A percentile compares a stretch with the other conserved stretches of the same genome.
phyloP scores from a whole-genome alignment of 2,329 filamentous ascomycete species.

The Diaporthe sp. region DNA sequence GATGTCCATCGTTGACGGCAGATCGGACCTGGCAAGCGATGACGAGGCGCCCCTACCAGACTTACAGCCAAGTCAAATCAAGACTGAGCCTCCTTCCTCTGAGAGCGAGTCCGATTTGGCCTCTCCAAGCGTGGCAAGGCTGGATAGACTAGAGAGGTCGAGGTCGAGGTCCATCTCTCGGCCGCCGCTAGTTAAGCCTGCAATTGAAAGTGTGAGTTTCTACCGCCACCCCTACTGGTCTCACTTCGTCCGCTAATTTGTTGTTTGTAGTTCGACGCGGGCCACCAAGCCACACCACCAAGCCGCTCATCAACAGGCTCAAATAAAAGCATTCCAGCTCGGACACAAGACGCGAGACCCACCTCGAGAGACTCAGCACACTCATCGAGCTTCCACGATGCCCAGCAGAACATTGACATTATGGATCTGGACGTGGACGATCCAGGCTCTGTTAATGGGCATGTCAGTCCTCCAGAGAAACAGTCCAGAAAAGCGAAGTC shows the following conservation, averaged over 20 bases:
- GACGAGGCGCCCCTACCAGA: slow-evolving; percentile 1
- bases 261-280: not conserved
- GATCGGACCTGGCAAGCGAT: not conserved
- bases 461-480: not conserved
- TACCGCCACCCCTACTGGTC: not conserved
- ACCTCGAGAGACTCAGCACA: not conserved
- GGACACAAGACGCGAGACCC: not conserved
- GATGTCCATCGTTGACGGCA: not conserved
- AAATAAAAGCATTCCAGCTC: slow-evolving; percentile 36
- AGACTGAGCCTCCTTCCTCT: not conserved
- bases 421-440: slow-evolving; percentile 6
- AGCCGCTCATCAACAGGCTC: slow-evolving; percentile 37
- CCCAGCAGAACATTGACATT: not conserved
- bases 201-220: slow-evolving; percentile 31
- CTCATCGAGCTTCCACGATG: not conserved
- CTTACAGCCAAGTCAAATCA: slow-evolving; percentile 25
- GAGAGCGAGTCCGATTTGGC: slow-evolving; percentile 18
- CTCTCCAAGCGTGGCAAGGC: slow-evolving; percentile 26
- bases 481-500: not conserved
- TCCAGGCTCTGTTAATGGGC: not conserved
- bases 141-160: slow-evolving; percentile 35
- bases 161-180: slow-evolving; percentile 39
- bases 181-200: not conserved
- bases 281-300: not conserved
- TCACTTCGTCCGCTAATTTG: not conserved